These are phyloP conservation scores for Eragrostis tef DNA, from an alignment of 202 grass and related monocot genomes.

Conservation along the genomic window DNA sequence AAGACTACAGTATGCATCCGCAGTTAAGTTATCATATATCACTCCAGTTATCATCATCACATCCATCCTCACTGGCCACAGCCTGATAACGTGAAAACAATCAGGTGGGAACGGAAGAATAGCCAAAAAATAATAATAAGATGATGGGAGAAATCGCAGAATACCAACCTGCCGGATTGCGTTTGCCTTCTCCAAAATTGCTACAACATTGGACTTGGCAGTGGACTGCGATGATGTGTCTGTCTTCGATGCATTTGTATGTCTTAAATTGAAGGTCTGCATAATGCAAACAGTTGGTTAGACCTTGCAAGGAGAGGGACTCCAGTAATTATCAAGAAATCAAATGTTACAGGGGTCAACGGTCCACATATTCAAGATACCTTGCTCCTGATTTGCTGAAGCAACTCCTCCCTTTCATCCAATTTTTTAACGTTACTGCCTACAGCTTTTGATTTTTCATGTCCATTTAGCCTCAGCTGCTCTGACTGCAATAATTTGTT, in stretches of 20 bases:
- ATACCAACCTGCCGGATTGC: constrained; percentile 88
- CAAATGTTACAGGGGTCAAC: constrained; percentile 10
- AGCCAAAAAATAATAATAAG: neutral
- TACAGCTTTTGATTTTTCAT: constrained; percentile 63
- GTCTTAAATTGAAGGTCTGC: constrained; percentile 94
- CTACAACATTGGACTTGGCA: constrained; percentile 65
- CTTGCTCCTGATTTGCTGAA: constrained; percentile 98
- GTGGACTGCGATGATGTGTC: constrained; percentile 56
- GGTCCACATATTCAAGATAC: constrained; percentile 50
- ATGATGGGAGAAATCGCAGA: constrained; percentile 1
- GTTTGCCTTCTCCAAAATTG: constrained; percentile 95
- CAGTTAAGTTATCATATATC: constrained; percentile 68
- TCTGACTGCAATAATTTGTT: constrained; percentile 54
- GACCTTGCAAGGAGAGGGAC: neutral
- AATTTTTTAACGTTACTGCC: constrained; percentile 50
- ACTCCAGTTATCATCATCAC: constrained; percentile 97
- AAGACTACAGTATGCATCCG: constrained; percentile 34
- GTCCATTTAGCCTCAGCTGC: constrained; percentile 65
- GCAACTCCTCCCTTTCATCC: constrained; percentile 81
- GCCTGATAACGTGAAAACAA: constrained; percentile 47
- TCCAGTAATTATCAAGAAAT: constrained; percentile 31
- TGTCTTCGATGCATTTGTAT: constrained; percentile 63
- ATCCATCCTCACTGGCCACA: constrained; percentile 83
- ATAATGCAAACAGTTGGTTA: constrained; percentile 47
- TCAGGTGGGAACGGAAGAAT: constrained; percentile 10